Evolutionary conservation across 805 yeast species (phyloP).

Genomic region (Metschnikowia sp.): DNA sequence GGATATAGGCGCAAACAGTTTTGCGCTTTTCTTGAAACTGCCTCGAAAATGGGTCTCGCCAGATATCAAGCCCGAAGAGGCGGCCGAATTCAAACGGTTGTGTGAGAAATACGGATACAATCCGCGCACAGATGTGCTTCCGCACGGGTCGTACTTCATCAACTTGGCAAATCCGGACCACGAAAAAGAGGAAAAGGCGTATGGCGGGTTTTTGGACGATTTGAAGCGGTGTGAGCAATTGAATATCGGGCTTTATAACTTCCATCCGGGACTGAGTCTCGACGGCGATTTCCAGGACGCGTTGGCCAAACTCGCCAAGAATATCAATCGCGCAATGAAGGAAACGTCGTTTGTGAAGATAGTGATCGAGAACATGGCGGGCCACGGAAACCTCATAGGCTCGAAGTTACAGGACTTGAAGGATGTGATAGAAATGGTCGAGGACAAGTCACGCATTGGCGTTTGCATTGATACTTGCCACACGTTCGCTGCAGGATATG

Average conservation of each 20-base stretch:
- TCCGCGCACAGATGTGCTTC: constrained; percentile 75
- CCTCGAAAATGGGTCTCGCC: constrained; percentile 93
- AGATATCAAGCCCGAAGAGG: constrained; percentile 63
- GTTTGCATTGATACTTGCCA: constrained; percentile 97
- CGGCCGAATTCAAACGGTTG: constrained; percentile 55
- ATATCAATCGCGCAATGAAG: constrained; percentile 72
- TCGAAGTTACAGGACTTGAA: constrained; percentile 71
- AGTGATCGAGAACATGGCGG: constrained; percentile 97
- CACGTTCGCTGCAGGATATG: constrained; percentile 94
- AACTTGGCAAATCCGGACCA: constrained; percentile 88
- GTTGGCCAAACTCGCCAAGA: constrained; percentile 64
- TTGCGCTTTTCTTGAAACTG: constrained; percentile 86
- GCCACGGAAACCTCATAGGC: constrained; percentile 89
- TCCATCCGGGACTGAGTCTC: constrained; percentile 90
- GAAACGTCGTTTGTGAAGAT: constrained; percentile 79
- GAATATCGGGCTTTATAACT: constrained; percentile 81
- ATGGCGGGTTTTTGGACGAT: constrained; percentile 79
- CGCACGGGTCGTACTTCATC: constrained; percentile 94
- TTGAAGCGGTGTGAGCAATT: constrained; percentile 80
- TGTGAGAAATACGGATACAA: constrained; percentile 66
- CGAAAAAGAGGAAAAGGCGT: constrained; percentile 74
- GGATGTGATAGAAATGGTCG: constrained; percentile 72
- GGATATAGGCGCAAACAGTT: constrained; percentile 65
- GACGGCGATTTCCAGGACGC: constrained; percentile 65
- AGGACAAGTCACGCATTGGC: constrained; percentile 82